Percentiles rank a stretch among this genome's conserved stretches.
Conservation (phyloP, 192 early-diverging fungal species). For the Coemansia sp. region DNA sequence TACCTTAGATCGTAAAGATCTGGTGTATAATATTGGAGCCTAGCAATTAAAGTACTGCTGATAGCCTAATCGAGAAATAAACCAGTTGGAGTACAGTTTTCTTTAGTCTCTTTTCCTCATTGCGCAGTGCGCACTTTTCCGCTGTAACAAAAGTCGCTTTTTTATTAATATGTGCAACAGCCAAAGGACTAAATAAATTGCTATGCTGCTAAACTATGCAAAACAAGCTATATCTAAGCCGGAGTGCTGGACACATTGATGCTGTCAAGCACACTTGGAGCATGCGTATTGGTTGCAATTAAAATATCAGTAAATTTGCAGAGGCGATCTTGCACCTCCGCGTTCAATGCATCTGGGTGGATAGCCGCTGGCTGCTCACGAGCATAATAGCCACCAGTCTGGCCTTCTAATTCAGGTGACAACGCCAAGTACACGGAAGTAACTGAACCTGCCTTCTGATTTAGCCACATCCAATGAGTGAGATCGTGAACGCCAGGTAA, state of each 20-base stretch:
- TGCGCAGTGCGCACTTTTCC: too few relatives aligned
- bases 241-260: slow-evolving; percentile 14
- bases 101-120: too few relatives aligned
- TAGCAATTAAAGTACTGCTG: too few relatives aligned
- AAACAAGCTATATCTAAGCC: not conserved
- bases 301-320: slow-evolving; percentile 41
- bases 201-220: not conserved
- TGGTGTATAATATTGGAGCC: too few relatives aligned
- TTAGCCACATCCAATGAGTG: slow-evolving; percentile 40
- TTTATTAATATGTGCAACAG: too few relatives aligned
- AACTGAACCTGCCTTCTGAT: slow-evolving; percentile 33
- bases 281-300: slow-evolving; percentile 43
- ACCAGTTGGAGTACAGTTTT: too few relatives aligned
- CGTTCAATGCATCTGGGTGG: slow-evolving; percentile 20
- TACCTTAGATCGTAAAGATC: too few relatives aligned
- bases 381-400: slow-evolving; percentile 45
- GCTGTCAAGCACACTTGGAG: slow-evolving; percentile 29
- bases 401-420: slow-evolving; percentile 30
- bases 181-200: too few relatives aligned
- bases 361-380: slow-evolving; percentile 32
- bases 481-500: slow-evolving; percentile 43
- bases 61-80: too few relatives aligned
- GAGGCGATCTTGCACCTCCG: slow-evolving; percentile 31
- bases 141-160: too few relatives aligned
- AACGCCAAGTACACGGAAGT: slow-evolving; percentile 38